A percentile compares a stretch with the other conserved stretches of the same genome.
Conservation (phyloP, 2,329 filamentous ascomycete species). For the Penicillium sp. region DNA sequence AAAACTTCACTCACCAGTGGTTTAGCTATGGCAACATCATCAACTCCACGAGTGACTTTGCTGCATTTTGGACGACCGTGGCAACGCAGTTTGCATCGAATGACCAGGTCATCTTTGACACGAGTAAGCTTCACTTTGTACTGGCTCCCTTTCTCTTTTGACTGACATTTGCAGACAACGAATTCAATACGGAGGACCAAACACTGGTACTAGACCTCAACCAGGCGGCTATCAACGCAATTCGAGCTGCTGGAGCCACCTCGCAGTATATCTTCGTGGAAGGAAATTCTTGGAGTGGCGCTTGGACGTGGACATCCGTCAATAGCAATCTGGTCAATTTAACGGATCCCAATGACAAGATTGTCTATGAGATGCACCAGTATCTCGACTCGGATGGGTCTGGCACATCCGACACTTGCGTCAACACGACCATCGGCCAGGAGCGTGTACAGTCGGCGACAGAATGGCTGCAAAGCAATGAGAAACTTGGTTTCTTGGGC, state of each 20-base stretch:
- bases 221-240: slow-evolving; percentile 64
- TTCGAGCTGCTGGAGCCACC: slow-evolving; percentile 60
- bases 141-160: background rate
- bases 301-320: slow-evolving; percentile 51
- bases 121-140: slow-evolving; percentile 37
- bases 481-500: slow-evolving; percentile 57
- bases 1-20: background rate
- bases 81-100: slow-evolving; percentile 57
- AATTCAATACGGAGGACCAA: slow-evolving; percentile 65
- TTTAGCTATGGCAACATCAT: slow-evolving; percentile 45
- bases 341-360: slow-evolving; percentile 54
- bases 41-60: slow-evolving; percentile 55
- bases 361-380: slow-evolving; percentile 64
- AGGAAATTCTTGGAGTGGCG: slow-evolving; percentile 51
- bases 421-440: slow-evolving; percentile 53
- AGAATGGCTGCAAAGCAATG: slow-evolving; percentile 57
- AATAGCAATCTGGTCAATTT: slow-evolving; percentile 49
- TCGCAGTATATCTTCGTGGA: slow-evolving; percentile 62
- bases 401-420: slow-evolving; percentile 53
- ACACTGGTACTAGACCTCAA: slow-evolving; percentile 60
- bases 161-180: slow-evolving; percentile 52
- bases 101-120: slow-evolving; percentile 62
- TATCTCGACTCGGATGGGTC: slow-evolving; percentile 60
- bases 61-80: slow-evolving; percentile 58
- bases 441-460: slow-evolving; percentile 47